Base-by-base conservation (phyloP, 352 stramenopile genomes). In the Globisporangium mamillatum region DNA sequence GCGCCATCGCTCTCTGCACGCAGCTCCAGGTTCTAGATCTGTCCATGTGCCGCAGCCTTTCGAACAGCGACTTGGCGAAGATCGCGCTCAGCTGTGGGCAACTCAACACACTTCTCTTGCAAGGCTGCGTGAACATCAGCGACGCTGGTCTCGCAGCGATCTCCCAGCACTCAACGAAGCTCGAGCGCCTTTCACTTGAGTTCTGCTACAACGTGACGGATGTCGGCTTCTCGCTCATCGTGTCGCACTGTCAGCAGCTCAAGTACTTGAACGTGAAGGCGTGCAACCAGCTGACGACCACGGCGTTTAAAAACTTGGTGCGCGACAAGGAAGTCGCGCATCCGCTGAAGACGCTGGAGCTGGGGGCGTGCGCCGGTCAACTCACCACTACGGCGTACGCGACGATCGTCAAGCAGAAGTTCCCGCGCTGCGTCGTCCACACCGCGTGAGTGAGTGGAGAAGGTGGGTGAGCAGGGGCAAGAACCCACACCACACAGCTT, bases 151-250 rank as follows among this genome's bases (percentile, higher is more conserved):
- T 93, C 2, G 38, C 71, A 24, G 71, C 74, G 5, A 71, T 92
- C 27, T 78, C 82, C 5, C 22, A 67, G 36, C 69, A 79, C 52
- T 79, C 73, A 10, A 57, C 10, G 4, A 69, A 68, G 12, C 68
- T 98, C 3, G 64, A 79, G 55, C 70, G 63, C n/a, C 67, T 97
- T 7, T 91, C 91, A n/a, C 77, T 97, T 27, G 78, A 90, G 38
- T 97, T 96, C 75, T 97, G 90, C 77, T 88, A 90, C 75, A 88
- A 91, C 41, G 80, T 98, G 48, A 96, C 89, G 0, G 88, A 95
- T 66, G 68, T 70, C 0, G 88, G 83, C 1, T 71, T 97, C 14
- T 54, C 63, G 1, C 60, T 75, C 10, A 69, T 98, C 48, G 75
- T 81, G 22, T 61, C 52, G 3, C 57, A 71, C n/a, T 94, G 89